Conservation (phyloP, 257 asterid genomes). For the Solanum commersonii region DNA sequence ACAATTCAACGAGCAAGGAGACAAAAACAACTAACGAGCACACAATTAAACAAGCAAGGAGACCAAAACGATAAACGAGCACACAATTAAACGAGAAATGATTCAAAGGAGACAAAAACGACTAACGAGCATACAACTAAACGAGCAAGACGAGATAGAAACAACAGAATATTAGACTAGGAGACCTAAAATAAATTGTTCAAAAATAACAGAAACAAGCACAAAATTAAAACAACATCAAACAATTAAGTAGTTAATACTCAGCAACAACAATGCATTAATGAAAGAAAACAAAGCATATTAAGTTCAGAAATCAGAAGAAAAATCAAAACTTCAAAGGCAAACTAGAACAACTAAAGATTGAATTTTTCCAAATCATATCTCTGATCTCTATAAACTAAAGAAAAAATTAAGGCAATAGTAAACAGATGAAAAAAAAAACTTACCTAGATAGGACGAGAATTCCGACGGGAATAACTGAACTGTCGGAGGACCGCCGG, state of each 20-base stretch:
- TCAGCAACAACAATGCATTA: not conserved
- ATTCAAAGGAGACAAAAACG: not conserved
- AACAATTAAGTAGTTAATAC: not conserved
- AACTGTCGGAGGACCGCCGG: not conserved
- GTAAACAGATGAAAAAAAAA: not conserved
- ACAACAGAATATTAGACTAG: not conserved
- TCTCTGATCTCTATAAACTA: not conserved
- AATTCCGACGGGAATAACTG: not conserved
- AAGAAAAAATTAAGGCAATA: not conserved
- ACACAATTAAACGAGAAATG: not conserved
- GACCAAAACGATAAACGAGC: not conserved
- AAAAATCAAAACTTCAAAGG: not conserved
- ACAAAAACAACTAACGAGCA: not conserved
- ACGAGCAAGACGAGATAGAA: not conserved
- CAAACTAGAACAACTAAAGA: not conserved
- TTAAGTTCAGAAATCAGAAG: not conserved
- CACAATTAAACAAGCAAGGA: not conserved
- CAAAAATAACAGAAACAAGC: not conserved
- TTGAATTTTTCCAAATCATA: not conserved
- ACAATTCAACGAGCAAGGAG: not conserved
- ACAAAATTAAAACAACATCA: not conserved
- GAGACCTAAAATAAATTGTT: not conserved
- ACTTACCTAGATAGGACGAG: not conserved
- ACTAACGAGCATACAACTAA: not conserved
- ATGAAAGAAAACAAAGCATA: not conserved